Evolutionary conservation across 331 rosid genomes (phyloP).

Genomic region (Telfairia occidentalis): DNA sequence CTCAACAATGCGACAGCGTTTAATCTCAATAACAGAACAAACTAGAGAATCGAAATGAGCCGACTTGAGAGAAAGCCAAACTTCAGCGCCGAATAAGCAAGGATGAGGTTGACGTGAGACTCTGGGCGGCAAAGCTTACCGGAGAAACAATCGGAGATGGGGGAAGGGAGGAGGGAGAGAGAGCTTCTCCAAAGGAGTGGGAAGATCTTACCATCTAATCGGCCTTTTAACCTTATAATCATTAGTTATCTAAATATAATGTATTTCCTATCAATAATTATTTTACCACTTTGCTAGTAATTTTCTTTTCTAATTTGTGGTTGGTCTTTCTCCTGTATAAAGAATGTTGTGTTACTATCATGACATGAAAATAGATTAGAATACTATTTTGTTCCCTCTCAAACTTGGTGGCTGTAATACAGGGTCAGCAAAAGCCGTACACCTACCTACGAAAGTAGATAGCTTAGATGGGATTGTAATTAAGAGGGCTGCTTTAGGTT

Average conservation of each 20-base stretch:
- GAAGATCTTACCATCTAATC: too few species aligned
- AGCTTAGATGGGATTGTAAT: conserved; percentile 65
- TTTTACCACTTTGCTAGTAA: not conserved
- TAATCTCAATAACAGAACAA: too few species aligned
- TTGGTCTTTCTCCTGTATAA: not conserved
- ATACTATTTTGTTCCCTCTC: not conserved
- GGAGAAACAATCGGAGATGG: too few species aligned
- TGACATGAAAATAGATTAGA: not conserved
- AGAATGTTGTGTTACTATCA: not conserved
- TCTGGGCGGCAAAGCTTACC: too few species aligned
- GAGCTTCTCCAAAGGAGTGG: too few species aligned
- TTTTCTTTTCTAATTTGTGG: not conserved
- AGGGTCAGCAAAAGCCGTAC: conserved; percentile 55
- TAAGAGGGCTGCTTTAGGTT: conserved; percentile 70
- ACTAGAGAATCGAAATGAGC: too few species aligned
- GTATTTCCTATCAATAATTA: not conserved
- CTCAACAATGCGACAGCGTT: too few species aligned
- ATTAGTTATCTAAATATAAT: not conserved
- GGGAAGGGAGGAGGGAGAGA: too few species aligned
- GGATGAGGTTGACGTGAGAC: too few species aligned
- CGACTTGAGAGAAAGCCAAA: too few species aligned
- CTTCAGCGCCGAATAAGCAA: too few species aligned
- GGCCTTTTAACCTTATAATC: too few species aligned
- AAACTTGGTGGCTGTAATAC: conserved; percentile 18
- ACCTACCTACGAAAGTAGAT: conserved; percentile 69